Conservation (phyloP, 176 grass and related monocot genomes). For the Lolium perenne region DNA sequence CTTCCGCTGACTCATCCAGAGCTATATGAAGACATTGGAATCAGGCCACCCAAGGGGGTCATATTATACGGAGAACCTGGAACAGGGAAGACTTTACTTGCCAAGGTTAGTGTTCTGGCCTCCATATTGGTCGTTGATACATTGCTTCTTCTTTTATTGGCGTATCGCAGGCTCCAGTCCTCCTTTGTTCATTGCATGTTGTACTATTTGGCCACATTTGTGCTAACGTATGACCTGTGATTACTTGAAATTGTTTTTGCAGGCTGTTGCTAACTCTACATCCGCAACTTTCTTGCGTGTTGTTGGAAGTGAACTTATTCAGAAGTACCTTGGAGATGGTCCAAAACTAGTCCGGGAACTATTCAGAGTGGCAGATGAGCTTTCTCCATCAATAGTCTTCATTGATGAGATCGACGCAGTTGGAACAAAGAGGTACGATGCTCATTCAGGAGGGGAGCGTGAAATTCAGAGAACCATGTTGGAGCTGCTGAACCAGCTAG, state of each 20-base stretch:
- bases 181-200: background rate
- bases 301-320: slow-evolving; percentile 89
- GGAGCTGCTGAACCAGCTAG: slow-evolving; percentile 82
- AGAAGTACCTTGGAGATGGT: slow-evolving; percentile 90
- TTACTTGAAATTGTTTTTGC: slow-evolving; percentile 30
- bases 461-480: slow-evolving; percentile 93
- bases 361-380: slow-evolving; percentile 85
- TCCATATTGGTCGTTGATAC: background rate
- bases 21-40: slow-evolving; percentile 92
- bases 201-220: background rate
- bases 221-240: background rate
- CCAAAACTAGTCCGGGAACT: slow-evolving; percentile 89
- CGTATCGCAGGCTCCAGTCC: background rate
- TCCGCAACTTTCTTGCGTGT: slow-evolving; percentile 91
- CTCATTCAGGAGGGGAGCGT: slow-evolving; percentile 92
- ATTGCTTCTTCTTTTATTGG: background rate
- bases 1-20: slow-evolving; percentile 92
- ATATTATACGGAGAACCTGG: slow-evolving; percentile 90
- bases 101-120: slow-evolving; percentile 61
- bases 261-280: slow-evolving; percentile 92
- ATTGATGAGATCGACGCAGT: slow-evolving; percentile 92
- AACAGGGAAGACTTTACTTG: slow-evolving; percentile 86
- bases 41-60: slow-evolving; percentile 87
- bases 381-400: slow-evolving; percentile 89
- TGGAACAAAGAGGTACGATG: slow-evolving; percentile 95